phyloP scores from a whole-genome alignment of 78 protist genomes.

The Dictyostelium intermedium region DNA sequence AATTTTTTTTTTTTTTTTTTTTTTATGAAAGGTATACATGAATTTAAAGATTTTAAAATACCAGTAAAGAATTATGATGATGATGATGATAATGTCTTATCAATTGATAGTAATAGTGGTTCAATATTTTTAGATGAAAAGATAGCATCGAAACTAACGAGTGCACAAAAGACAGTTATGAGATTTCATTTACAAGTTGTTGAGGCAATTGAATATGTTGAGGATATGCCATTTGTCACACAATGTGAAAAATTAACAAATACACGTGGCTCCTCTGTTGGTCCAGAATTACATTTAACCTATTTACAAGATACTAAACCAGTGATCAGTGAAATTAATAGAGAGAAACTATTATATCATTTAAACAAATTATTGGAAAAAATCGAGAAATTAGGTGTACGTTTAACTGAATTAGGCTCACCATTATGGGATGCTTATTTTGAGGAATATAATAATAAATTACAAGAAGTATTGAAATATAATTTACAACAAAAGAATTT shows the following conservation, averaged over 20 bases:
- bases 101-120: background rate
- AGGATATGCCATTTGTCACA: constrained; percentile 65
- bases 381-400: constrained; percentile 23
- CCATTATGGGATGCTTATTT: constrained; percentile 59
- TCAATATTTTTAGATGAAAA: constrained; percentile 62
- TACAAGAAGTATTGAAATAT: background rate
- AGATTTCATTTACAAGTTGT: constrained; percentile 77
- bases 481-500: background rate
- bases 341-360: constrained; percentile 39
- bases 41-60: constrained; percentile 63
- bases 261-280: constrained; percentile 33
- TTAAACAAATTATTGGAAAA: constrained; percentile 9
- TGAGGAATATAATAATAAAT: constrained; percentile 25
- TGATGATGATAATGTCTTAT: background rate
- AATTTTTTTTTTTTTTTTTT: background rate
- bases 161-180: constrained; percentile 57
- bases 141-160: constrained; percentile 57
- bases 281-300: background rate
- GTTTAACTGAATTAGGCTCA: constrained; percentile 29
- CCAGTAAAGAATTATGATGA: background rate
- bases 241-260: constrained; percentile 44
- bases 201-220: constrained; percentile 61
- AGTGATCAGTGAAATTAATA: constrained; percentile 27
- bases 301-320: constrained; percentile 27
- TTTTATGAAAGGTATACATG: constrained; percentile 32